Evolutionary conservation across 352 stramenopile genomes (phyloP).

Genomic region (Globisporangium yorkense): DNA sequence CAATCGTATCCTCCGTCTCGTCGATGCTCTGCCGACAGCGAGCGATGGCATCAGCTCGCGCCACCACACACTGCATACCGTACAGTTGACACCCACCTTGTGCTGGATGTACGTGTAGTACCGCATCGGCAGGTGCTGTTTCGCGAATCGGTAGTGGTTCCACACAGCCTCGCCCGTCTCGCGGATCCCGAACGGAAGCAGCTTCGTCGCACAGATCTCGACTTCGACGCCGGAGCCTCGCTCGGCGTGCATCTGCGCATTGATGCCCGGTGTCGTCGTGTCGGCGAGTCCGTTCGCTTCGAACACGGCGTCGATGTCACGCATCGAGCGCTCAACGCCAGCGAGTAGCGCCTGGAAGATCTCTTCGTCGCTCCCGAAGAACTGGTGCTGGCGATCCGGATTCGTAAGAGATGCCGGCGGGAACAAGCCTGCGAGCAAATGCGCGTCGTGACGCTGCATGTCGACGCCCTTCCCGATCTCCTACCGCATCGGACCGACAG

Average conservation of each 20-base stretch:
- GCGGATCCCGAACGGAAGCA: slow-evolving; percentile 31
- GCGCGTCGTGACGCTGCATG: not conserved
- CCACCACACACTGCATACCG: not conserved
- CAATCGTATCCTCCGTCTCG: slow-evolving; percentile 42
- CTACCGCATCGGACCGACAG: not conserved
- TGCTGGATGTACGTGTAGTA: slow-evolving; percentile 30
- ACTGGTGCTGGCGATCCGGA: not conserved
- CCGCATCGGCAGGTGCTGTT: slow-evolving; percentile 31
- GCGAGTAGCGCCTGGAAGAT: not conserved
- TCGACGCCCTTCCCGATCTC: not conserved
- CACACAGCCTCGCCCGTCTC: slow-evolving; percentile 29
- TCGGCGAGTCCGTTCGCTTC: slow-evolving; percentile 5
- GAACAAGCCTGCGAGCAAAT: too few relatives aligned
- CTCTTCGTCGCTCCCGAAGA: not conserved
- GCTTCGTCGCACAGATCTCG: slow-evolving; percentile 44
- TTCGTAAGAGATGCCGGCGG: too few relatives aligned
- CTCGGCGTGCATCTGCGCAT: slow-evolving; percentile 8
- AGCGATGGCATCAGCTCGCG: not conserved
- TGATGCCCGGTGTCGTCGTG: not conserved
- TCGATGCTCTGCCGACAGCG: slow-evolving; percentile 14
- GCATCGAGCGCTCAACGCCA: not conserved
- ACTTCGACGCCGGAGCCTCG: slow-evolving; percentile 25
- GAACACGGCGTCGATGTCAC: not conserved
- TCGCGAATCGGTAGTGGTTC: slow-evolving; percentile 37
- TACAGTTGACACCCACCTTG: slow-evolving; percentile 16